phyloP scores from a whole-genome alignment of 176 grass and related monocot genomes.

The Eragrostis nindensis region DNA sequence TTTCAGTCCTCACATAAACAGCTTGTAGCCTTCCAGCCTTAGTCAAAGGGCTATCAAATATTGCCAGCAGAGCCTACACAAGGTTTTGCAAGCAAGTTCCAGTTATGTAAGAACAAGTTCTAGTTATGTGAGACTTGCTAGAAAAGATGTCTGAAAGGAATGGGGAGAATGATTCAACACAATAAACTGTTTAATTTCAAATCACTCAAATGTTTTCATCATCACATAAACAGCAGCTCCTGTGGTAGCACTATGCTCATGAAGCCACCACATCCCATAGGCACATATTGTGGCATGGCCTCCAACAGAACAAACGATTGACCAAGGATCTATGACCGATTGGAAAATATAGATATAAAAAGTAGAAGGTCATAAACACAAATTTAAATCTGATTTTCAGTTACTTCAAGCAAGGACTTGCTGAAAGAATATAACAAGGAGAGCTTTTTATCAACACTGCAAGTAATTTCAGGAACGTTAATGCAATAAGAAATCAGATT shows the following conservation, averaged over 20 bases:
- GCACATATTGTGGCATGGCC: not conserved
- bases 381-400: not conserved
- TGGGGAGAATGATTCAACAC: not conserved
- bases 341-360: not conserved
- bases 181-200: not conserved
- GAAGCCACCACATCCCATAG: not conserved
- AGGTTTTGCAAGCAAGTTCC: constrained; percentile 19
- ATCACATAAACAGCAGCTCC: not conserved
- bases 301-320: not conserved
- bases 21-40: constrained; percentile 95
- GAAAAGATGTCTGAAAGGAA: not conserved
- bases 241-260: not conserved
- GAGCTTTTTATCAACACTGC: not conserved
- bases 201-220: not conserved
- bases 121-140: not conserved
- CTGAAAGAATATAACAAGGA: not conserved
- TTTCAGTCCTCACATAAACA: constrained; percentile 94
- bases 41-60: constrained; percentile 95
- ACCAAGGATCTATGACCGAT: not conserved
- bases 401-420: not conserved
- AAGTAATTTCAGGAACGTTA: not conserved
- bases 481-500: constrained; percentile 16
- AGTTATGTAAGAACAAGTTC: not conserved
- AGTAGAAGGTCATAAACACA: not conserved
- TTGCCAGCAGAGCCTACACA: constrained; percentile 81